A percentile compares a stretch with the other conserved stretches of the same genome.
Conservation (phyloP, 495 filamentous ascomycete species). For the Aspergillus heteromorphus region DNA sequence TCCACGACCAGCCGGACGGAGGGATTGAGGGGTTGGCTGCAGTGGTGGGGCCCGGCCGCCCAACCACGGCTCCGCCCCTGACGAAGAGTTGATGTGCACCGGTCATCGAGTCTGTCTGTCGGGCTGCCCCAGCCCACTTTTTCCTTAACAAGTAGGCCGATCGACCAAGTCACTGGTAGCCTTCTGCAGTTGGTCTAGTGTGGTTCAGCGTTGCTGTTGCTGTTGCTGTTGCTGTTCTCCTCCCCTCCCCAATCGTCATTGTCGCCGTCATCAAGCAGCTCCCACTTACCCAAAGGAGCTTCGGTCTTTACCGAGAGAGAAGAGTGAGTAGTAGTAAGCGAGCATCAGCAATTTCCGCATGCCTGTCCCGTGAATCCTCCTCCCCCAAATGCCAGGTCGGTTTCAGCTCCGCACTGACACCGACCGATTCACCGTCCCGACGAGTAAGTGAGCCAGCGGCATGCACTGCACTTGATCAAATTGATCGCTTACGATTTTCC, state of each 20-base stretch:
- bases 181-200: not conserved
- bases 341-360: not conserved
- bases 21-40: slow-evolving; percentile 19
- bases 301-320: no score
- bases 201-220: not conserved
- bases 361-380: no score
- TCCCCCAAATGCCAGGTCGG: no score
- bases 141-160: not conserved
- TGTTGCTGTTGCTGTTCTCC: no score
- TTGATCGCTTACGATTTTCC: no score
- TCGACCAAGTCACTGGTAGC: not conserved
- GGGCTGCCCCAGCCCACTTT: slow-evolving; percentile 9
- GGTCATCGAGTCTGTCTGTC: slow-evolving; percentile 18
- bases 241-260: not conserved
- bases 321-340: not conserved
- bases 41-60: slow-evolving; percentile 11
- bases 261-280: not conserved
- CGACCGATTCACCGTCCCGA: no score
- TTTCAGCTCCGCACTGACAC: no score
- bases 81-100: slow-evolving; percentile 23
- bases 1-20: no score
- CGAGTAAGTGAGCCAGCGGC: no score
- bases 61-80: slow-evolving; percentile 21
- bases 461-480: no score
- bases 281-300: not conserved